Conservation (phyloP, 2,329 filamentous ascomycete species). For the Neopestalotiopsis sp. region DNA sequence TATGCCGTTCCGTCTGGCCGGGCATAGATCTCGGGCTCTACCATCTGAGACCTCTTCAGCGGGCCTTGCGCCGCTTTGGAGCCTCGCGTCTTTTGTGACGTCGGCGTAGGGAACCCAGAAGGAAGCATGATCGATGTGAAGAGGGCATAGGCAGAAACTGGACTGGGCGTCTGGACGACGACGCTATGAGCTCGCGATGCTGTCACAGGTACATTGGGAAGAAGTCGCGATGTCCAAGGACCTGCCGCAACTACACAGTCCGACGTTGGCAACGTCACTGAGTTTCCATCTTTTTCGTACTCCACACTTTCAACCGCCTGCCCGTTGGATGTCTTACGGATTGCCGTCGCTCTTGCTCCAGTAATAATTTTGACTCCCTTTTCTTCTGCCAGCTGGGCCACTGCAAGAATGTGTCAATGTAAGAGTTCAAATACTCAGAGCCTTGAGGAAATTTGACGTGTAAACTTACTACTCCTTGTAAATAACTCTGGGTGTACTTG, state of each 20-base stretch:
- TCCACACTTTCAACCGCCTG: conserved; percentile 24
- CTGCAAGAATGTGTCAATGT: conserved; percentile 36
- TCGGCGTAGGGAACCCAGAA: conserved; percentile 49
- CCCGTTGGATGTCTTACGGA: conserved; percentile 28
- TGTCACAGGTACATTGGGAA: conserved; percentile 48
- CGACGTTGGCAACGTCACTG: conserved; percentile 32
- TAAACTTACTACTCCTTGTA: conserved; percentile 57
- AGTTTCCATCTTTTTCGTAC: conserved; percentile 23
- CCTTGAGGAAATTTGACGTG: background rate
- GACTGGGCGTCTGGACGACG: conserved; percentile 44
- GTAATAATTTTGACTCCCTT: conserved; percentile 48
- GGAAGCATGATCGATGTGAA: conserved; percentile 76
- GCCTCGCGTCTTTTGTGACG: conserved; percentile 26
- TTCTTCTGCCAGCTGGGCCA: conserved; percentile 71
- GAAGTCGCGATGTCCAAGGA: conserved; percentile 51
- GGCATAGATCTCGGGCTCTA: conserved; percentile 79
- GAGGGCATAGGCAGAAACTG: conserved; percentile 64
- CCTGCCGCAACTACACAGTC: conserved; percentile 46
- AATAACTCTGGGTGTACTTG: conserved; percentile 82
- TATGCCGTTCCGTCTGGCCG: conserved; percentile 78
- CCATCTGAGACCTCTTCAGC: conserved; percentile 45
- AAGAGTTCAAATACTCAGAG: background rate
- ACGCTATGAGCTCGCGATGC: conserved; percentile 52
- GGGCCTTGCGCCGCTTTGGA: conserved; percentile 20
- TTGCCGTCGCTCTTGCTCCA: conserved; percentile 29